A percentile compares a stretch with the other conserved stretches of the same genome.
phyloP scores from a whole-genome alignment of 169 alveolate species.

The Cryptosporidium felis region DNA sequence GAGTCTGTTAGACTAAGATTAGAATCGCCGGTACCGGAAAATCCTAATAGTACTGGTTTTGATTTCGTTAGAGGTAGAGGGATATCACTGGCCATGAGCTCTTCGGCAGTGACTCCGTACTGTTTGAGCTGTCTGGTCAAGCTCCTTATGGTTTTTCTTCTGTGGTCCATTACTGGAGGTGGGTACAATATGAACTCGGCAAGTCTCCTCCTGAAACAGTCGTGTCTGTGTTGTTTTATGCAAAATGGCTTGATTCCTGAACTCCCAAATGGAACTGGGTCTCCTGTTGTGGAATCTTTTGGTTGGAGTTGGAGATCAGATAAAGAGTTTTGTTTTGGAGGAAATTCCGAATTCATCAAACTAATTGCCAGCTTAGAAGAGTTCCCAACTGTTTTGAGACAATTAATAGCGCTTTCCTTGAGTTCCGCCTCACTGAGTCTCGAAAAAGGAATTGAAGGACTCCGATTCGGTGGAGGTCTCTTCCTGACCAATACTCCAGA shows the following conservation, averaged over 20 bases:
- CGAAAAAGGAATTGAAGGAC: constrained; percentile 28
- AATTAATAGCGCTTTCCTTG: constrained; percentile 35
- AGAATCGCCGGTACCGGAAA: too few species aligned
- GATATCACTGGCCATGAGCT: constrained; percentile 28
- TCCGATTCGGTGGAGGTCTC: constrained; percentile 57
- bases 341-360: too few species aligned
- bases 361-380: constrained; percentile 19
- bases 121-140: constrained; percentile 37
- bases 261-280: too few species aligned
- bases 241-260: constrained; percentile 9
- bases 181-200: constrained; percentile 54
- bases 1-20: too few species aligned
- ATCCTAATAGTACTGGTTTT: too few species aligned
- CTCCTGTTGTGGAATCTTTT: too few species aligned
- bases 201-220: constrained; percentile 40
- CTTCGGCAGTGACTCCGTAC: constrained; percentile 61
- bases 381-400: not conserved
- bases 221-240: constrained; percentile 47
- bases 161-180: constrained; percentile 53
- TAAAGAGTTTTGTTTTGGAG: too few species aligned
- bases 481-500: constrained; percentile 33
- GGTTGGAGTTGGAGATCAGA: too few species aligned
- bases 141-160: constrained; percentile 24
- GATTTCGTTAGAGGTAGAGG: constrained; percentile 43
- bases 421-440: constrained; percentile 20